Percentiles rank a stretch among this genome's conserved stretches.
Conservation (phyloP, 2,329 filamentous ascomycete species). For the Aspergillus japonicus region DNA sequence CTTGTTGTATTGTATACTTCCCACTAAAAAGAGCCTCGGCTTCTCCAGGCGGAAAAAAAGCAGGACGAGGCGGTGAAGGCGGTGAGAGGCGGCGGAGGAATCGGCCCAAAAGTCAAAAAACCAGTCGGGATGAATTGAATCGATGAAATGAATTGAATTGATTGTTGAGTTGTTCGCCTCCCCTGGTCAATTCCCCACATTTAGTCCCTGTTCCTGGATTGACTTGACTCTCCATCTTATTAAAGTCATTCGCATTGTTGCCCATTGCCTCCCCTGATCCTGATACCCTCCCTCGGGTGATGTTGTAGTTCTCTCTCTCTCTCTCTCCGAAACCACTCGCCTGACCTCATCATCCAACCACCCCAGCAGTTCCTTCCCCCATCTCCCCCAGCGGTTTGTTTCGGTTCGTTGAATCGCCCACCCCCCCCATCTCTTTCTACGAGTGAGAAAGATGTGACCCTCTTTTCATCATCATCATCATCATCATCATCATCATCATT, state of each 20-base stretch:
- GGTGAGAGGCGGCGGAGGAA: conserved; percentile 2
- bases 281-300: conserved; percentile 9
- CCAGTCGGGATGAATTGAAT: background rate
- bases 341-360: conserved; percentile 17
- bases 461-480: background rate
- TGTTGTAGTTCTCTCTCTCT: conserved; percentile 6
- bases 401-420: conserved; percentile 2
- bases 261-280: background rate
- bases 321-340: conserved; percentile 10
- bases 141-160: too few relatives aligned
- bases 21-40: background rate
- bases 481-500: background rate
- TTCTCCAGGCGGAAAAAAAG: background rate
- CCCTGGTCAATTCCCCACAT: background rate
- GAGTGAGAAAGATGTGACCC: background rate
- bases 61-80: conserved; percentile 4
- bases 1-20: too few relatives aligned
- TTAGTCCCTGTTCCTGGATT: background rate
- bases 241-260: background rate
- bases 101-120: background rate
- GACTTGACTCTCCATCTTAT: background rate
- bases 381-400: background rate
- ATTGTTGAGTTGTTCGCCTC: background rate
- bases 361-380: conserved; percentile 4
- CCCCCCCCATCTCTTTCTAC: background rate